Conservation (phyloP, 441 rosid genomes). For the Flueggea neowawraea region DNA sequence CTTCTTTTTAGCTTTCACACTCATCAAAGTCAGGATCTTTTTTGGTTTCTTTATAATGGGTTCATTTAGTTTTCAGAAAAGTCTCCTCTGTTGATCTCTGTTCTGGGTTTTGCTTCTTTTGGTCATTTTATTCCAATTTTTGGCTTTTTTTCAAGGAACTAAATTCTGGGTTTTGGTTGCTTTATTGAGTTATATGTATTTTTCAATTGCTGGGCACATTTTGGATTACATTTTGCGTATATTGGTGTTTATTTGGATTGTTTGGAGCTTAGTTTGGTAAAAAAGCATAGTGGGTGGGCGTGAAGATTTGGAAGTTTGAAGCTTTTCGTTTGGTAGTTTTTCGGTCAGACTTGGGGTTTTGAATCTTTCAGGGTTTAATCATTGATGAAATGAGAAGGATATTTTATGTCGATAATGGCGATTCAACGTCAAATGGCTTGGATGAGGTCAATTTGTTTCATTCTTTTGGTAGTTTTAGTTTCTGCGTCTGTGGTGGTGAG, state of each 20-base stretch:
- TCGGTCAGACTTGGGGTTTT: constrained; percentile 25
- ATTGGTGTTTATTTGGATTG: constrained; percentile 10
- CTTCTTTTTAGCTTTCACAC: neutral
- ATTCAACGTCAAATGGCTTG: constrained; percentile 48
- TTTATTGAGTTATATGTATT: constrained; percentile 18
- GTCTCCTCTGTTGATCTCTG: constrained; percentile 7
- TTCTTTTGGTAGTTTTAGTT: constrained; percentile 48
- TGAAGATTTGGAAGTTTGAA: constrained; percentile 13
- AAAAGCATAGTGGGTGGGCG: constrained; percentile 12
- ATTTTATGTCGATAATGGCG: constrained; percentile 25
- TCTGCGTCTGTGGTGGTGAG: constrained; percentile 45
- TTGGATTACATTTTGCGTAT: constrained; percentile 5
- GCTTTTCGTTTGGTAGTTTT: constrained; percentile 12
- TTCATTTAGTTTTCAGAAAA: constrained; percentile 3
- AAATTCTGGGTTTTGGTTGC: constrained; percentile 32
- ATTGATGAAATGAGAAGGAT: constrained; percentile 56
- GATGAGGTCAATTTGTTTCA: constrained; percentile 25
- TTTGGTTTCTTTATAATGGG: constrained; percentile 13
- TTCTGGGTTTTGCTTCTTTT: constrained; percentile 17
- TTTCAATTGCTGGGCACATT: constrained; percentile 22
- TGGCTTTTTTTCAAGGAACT: constrained; percentile 16
- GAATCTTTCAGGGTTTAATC: constrained; percentile 22
- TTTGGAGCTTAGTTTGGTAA: neutral
- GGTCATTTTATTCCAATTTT: constrained; percentile 15
- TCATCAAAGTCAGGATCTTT: constrained; percentile 16